phyloP scores from a whole-genome alignment of 73 alveolate genomes.

The Paramecium caudatum region DNA sequence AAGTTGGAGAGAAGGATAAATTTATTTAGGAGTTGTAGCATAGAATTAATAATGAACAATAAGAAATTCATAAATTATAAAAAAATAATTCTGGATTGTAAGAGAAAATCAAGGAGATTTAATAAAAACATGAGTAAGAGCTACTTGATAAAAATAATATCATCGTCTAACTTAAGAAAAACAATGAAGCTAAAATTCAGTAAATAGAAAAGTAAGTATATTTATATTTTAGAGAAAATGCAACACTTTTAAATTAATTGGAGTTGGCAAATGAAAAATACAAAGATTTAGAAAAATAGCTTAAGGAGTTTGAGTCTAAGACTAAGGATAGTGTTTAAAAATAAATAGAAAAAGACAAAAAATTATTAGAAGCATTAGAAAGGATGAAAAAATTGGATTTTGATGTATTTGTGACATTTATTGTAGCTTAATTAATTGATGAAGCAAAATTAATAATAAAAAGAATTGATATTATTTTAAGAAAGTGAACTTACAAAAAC shows the following conservation, averaged over 20 bases:
- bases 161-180: not conserved
- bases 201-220: not conserved
- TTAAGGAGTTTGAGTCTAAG: not conserved
- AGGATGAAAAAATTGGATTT: slow-evolving; percentile 2
- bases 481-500: not conserved
- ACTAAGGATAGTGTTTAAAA: not conserved
- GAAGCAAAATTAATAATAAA: not conserved
- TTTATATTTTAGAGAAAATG: not conserved
- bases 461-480: not conserved
- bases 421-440: slow-evolving; percentile 5
- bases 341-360: slow-evolving; percentile 4
- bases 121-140: not conserved
- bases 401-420: not conserved
- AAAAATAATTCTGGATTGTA: not conserved
- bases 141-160: not conserved
- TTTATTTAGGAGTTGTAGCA: not conserved
- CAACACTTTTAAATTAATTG: not conserved
- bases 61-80: not conserved
- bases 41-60: not conserved
- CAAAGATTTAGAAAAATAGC: not conserved
- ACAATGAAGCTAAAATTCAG: not conserved
- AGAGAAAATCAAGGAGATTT: not conserved
- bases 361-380: not conserved
- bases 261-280: not conserved
- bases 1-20: not conserved